phyloP scores from a whole-genome alignment of 441 rosid species.

The Euphorbia corollata region DNA sequence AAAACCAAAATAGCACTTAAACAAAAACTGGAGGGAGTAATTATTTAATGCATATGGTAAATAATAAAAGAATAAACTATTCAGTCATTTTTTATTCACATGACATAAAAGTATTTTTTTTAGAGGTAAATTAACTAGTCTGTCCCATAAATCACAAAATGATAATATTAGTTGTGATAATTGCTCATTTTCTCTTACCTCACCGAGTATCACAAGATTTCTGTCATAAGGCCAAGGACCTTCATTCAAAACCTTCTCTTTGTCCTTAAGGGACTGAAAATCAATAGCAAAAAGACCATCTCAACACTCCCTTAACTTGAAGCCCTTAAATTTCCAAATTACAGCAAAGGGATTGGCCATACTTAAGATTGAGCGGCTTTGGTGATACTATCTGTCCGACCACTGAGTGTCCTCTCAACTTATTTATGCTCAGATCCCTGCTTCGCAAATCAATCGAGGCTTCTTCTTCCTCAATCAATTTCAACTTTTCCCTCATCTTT shows the following conservation, averaged over 20 bases:
- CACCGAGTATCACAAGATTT: neutral
- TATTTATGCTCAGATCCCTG: neutral
- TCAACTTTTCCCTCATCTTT: neutral
- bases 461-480: neutral
- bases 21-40: too few relatives aligned
- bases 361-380: neutral
- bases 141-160: neutral
- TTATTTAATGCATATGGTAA: too few relatives aligned
- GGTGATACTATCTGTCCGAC: neutral
- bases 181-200: neutral
- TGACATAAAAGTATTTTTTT: too few relatives aligned
- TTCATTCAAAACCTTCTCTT: neutral
- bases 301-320: neutral
- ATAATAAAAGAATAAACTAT: too few relatives aligned
- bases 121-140: neutral
- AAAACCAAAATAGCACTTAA: too few relatives aligned
- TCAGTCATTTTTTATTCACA: too few relatives aligned
- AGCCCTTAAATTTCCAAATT: neutral
- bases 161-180: neutral
- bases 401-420: neutral
- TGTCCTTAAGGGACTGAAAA: neutral
- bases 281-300: neutral
- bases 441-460: neutral
- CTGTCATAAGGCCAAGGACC: neutral
- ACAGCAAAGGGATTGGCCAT: neutral